A percentile compares a stretch with the other conserved stretches of the same genome.
phyloP scores from a whole-genome alignment of 2,329 filamentous ascomycete species.

The Colletotrichum tropicicola region DNA sequence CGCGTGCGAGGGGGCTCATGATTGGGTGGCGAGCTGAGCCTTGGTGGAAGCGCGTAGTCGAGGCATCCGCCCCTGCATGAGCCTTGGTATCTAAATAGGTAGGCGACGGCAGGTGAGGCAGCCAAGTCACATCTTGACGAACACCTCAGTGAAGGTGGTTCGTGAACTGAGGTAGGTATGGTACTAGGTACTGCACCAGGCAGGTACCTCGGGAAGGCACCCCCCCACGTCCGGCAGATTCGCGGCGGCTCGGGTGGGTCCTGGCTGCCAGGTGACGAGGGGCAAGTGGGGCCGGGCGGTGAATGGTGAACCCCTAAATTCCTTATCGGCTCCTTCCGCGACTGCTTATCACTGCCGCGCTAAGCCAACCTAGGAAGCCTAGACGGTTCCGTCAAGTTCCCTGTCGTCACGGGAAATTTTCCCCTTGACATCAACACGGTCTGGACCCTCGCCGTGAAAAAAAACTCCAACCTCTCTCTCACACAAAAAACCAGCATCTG shows the following conservation, averaged over 20 bases:
- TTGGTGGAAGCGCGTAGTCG: not conserved
- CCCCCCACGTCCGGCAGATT: no score
- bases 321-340: constrained; percentile 5
- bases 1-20: not conserved
- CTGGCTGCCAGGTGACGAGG: not conserved
- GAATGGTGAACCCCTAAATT: constrained; percentile 1
- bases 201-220: no score
- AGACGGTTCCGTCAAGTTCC: constrained; percentile 19
- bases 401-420: constrained; percentile 17
- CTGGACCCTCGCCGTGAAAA: not conserved
- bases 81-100: not conserved
- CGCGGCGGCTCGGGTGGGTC: no score
- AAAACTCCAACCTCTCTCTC: not conserved
- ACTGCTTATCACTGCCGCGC: constrained; percentile 8
- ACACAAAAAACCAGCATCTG: not conserved
- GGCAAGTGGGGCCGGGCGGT: constrained; percentile 6
- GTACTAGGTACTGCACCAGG: no score
- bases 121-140: not conserved
- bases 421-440: constrained; percentile 19
- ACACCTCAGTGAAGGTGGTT: no score
- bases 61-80: not conserved
- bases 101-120: not conserved
- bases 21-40: constrained; percentile 13
- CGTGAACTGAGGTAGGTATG: no score
- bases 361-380: not conserved